A percentile compares a stretch with the other conserved stretches of the same genome.
These are phyloP conservation scores for Brassica carinata DNA, from an alignment of 345 rosid genomes.

Conservation along the genomic window DNA sequence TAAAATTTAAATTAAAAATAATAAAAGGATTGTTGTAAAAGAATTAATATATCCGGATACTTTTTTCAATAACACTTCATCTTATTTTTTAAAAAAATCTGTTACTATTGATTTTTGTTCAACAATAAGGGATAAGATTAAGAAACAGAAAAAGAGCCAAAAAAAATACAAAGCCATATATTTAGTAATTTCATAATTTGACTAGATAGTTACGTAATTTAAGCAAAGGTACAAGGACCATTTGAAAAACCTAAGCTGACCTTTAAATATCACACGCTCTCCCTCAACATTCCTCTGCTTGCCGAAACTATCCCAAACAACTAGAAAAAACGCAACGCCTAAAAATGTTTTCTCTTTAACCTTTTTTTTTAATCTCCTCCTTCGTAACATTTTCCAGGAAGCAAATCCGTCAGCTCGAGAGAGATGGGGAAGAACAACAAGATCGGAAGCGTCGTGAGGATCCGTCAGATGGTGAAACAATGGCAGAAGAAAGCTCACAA, in stretches of 20 bases:
- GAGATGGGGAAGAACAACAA: constrained; percentile 51
- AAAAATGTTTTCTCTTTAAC: constrained; percentile 30
- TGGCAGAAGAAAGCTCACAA: constrained; percentile 75
- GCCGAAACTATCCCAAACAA: constrained; percentile 16
- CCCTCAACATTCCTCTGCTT: constrained; percentile 23
- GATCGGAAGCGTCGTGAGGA: constrained; percentile 69
- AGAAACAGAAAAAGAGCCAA: background rate
- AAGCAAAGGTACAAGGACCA: background rate
- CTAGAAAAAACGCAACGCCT: constrained; percentile 34
- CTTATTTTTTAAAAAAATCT: background rate
- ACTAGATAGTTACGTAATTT: background rate
- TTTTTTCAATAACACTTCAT: background rate
- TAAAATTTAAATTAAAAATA: background rate
- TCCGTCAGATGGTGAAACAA: constrained; percentile 77
- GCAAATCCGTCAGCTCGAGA: constrained; percentile 12
- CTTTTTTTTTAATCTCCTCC: constrained; percentile 18
- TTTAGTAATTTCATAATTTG: background rate
- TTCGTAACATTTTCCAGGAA: constrained; percentile 26
- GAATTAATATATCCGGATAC: background rate
- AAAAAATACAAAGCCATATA: background rate
- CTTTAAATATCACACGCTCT: constrained; percentile 27
- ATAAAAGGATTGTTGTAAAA: background rate
- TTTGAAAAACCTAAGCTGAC: background rate
- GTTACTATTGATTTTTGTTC: background rate
- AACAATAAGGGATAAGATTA: background rate